Evolutionary conservation across 768 basidiomycete genomes (phyloP).

Genomic region (Chlorophyllum brunneum): DNA sequence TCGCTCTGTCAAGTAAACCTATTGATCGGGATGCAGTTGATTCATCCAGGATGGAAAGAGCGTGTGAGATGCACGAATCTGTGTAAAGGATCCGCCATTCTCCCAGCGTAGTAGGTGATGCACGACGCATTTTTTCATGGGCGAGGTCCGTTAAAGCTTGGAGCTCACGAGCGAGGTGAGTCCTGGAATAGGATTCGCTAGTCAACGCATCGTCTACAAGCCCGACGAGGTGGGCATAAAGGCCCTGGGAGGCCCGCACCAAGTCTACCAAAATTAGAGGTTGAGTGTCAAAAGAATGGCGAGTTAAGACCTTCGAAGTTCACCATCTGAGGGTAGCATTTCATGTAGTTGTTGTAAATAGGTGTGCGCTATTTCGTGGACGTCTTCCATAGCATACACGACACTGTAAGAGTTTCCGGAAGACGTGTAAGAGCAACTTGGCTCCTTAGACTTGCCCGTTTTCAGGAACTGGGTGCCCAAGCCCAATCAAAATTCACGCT

Average conservation of each 20-base stretch:
- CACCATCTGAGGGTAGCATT: constrained; percentile 1
- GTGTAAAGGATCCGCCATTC: constrained; percentile 74
- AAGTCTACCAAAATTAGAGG: background rate
- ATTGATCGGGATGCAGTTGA: constrained; percentile 36
- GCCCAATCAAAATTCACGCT: constrained; percentile 15
- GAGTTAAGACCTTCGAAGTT: background rate
- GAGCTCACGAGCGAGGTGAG: constrained; percentile 19
- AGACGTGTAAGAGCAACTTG: background rate
- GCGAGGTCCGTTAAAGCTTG: constrained; percentile 44
- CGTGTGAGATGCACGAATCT: constrained; percentile 63
- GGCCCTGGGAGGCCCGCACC: background rate
- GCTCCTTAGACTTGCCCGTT: constrained; percentile 9
- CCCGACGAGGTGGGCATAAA: background rate
- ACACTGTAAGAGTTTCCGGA: background rate
- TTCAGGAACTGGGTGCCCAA: constrained; percentile 11
- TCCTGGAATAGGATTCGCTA: background rate
- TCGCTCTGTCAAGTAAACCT: constrained; percentile 65
- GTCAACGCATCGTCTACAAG: background rate
- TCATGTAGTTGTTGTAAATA: constrained; percentile 1
- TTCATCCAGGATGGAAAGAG: constrained; percentile 29
- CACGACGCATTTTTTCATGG: constrained; percentile 46
- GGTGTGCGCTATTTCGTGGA: background rate
- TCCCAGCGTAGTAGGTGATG: constrained; percentile 26
- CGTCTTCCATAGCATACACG: background rate
- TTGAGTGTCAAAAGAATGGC: constrained; percentile 1